Evolutionary conservation across 345 rosid genomes (phyloP), one percentile per base, ranked within the genome.

Genomic region (Aurinia saxatilis): DNA sequence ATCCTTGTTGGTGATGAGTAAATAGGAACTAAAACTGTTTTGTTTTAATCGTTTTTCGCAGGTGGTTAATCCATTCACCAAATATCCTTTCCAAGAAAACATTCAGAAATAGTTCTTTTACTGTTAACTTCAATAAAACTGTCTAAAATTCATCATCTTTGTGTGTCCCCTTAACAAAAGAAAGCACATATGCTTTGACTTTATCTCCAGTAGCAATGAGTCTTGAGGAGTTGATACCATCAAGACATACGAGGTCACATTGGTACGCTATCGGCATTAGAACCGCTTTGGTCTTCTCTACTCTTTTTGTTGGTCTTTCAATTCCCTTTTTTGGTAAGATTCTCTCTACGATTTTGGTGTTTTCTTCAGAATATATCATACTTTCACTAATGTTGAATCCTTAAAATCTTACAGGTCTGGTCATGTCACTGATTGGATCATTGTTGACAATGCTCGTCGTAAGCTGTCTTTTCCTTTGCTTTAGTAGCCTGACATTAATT

Each of bases 61-160:
- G 96, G 95, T 92, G 5, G 92, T 92, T 8, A 92, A 89, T 64
- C 98, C 98, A 44, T 86, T 92, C 66, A 89, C 98, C 76, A 92
- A 92, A 84, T 92, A 80, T 82, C 88, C 90, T 84, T 78, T 70
- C 34, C 66, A 21, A 59, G n/a, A 21, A 66, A 37, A 11, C 39
- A 40, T n/a, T 67, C 10, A 19, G 50, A 57, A 11, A 11, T 33
- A 30, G 11, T 50, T 23, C 29, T 59, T 50, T 49, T 19, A 48
- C 13, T 67, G 55, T 66, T 27, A 15, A 34, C 12, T 66, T 37
- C 10, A 21, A 6, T 35, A 8, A 39, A 19, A 1, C 7, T 45
- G 45, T 68, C 23, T 15, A 14, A 23, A 36, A 8, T 29, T 40
- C 14, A 16, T 48, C 30, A n/a, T 51, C 0, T 69, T 14, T 60